Conservation (phyloP, 768 basidiomycete genomes). For the Hygrophoropsis aurantiaca region DNA sequence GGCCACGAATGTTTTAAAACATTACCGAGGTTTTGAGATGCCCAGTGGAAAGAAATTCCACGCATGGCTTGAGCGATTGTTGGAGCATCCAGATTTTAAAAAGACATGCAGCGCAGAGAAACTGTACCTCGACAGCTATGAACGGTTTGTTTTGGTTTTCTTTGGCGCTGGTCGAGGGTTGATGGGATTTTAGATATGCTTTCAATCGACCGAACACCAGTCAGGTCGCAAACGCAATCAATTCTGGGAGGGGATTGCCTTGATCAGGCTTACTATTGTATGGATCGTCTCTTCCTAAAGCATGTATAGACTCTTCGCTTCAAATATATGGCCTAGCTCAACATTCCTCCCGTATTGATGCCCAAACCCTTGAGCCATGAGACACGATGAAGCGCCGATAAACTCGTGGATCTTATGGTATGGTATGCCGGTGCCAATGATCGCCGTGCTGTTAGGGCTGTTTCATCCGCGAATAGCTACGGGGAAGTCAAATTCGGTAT, state of each 20-base stretch:
- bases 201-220: constrained; percentile 78
- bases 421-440: too few relatives aligned
- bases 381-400: too few relatives aligned
- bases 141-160: constrained; percentile 42
- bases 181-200: constrained; percentile 52
- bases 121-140: constrained; percentile 71
- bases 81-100: constrained; percentile 63
- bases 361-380: too few relatives aligned
- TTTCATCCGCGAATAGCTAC: too few relatives aligned
- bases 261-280: constrained; percentile 39
- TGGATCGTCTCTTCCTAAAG: too few relatives aligned
- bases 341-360: too few relatives aligned
- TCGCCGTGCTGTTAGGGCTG: too few relatives aligned
- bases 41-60: constrained; percentile 48
- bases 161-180: background rate
- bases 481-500: too few relatives aligned
- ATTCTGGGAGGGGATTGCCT: constrained; percentile 60
- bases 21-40: constrained; percentile 67
- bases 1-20: constrained; percentile 58
- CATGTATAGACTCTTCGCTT: too few relatives aligned
- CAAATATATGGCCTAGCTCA: too few relatives aligned
- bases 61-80: constrained; percentile 53
- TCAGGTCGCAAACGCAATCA: constrained; percentile 75
- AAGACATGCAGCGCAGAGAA: constrained; percentile 67
- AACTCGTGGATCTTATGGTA: too few relatives aligned